A percentile compares a stretch with the other conserved stretches of the same genome.
Evolutionary conservation across 2,329 filamentous ascomycete genomes (phyloP).

Genomic region (Falciphora oryzae): DNA sequence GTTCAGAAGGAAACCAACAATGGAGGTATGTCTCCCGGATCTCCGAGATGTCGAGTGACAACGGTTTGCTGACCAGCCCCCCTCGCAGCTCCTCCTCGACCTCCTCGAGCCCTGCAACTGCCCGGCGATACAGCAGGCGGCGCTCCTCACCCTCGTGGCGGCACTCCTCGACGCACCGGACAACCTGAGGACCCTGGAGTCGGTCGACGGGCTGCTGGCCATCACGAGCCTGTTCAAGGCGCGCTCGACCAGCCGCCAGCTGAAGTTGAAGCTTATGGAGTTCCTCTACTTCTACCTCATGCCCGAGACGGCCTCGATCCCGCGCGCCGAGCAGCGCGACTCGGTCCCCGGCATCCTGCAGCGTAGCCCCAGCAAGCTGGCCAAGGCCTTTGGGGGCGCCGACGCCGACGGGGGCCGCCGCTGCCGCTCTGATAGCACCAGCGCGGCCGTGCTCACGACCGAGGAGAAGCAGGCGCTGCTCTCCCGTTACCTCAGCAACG

Average conservation of each 20-base stretch:
- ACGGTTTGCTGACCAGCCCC: not conserved
- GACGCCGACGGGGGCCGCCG: slow-evolving; percentile 10
- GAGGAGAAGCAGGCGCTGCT: slow-evolving; percentile 78
- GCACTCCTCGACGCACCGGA: slow-evolving; percentile 78
- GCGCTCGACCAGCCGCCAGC: slow-evolving; percentile 74
- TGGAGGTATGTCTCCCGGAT: slow-evolving; percentile 62
- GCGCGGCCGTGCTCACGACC: slow-evolving; percentile 54
- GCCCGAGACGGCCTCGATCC: slow-evolving; percentile 68
- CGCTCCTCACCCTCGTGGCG: slow-evolving; percentile 83
- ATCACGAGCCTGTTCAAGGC: slow-evolving; percentile 92
- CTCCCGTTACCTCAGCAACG: slow-evolving; percentile 71
- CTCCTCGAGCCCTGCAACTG: slow-evolving; percentile 90
- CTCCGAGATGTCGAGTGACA: slow-evolving; percentile 1
- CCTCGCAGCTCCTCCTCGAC: slow-evolving; percentile 68
- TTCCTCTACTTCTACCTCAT: slow-evolving; percentile 99
- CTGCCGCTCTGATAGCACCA: slow-evolving; percentile 14
- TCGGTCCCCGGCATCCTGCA: slow-evolving; percentile 50
- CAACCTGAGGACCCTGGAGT: slow-evolving; percentile 89
- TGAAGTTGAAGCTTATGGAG: slow-evolving; percentile 94
- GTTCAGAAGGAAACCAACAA: slow-evolving; percentile 84
- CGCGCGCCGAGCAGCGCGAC: slow-evolving; percentile 31
- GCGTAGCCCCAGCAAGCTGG: slow-evolving; percentile 63
- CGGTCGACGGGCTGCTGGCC: slow-evolving; percentile 83
- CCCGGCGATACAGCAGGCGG: slow-evolving; percentile 84
- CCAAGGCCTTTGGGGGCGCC: slow-evolving; percentile 45